Evolutionary conservation across 2,329 filamentous ascomycete species (phyloP).

Genomic region (Acephala macrosclerotiorum): DNA sequence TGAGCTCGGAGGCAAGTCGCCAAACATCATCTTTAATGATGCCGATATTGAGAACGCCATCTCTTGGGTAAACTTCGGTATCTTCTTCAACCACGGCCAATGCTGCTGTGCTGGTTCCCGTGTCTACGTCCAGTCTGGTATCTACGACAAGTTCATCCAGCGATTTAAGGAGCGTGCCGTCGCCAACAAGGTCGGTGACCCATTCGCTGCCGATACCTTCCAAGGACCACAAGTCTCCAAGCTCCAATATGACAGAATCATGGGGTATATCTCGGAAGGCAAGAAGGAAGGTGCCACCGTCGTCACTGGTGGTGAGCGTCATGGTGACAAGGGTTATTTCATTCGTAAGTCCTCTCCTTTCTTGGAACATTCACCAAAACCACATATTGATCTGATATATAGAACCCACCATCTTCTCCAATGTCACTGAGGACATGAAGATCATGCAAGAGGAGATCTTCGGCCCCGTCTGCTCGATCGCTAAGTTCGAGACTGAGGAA

Average conservation of each 20-base stretch:
- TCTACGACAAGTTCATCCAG: constrained; percentile 74
- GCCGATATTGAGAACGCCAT: constrained; percentile 68
- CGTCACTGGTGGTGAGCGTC: constrained; percentile 70
- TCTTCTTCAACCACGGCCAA: constrained; percentile 53
- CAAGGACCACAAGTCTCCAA: constrained; percentile 76
- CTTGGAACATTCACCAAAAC: too few relatives aligned
- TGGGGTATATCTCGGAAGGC: constrained; percentile 69
- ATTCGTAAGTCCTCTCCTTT: too few relatives aligned
- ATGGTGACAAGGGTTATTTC: constrained; percentile 73
- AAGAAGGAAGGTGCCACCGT: constrained; percentile 71
- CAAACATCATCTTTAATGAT: constrained; percentile 69
- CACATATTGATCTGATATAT: too few relatives aligned
- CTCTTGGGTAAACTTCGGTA: constrained; percentile 64
- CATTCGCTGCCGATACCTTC: constrained; percentile 71
- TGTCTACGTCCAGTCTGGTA: constrained; percentile 73
- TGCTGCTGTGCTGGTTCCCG: constrained; percentile 67
- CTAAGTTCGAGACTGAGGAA: constrained; percentile 74
- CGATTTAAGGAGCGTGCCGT: constrained; percentile 69
- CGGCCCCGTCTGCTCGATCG: constrained; percentile 73
- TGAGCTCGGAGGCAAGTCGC: constrained; percentile 68
- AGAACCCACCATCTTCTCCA: constrained; percentile 77
- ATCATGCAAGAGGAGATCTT: constrained; percentile 80
- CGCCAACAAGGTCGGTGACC: constrained; percentile 72
- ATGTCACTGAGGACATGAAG: constrained; percentile 75
- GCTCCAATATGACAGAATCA: constrained; percentile 74